Evolutionary conservation across 495 filamentous ascomycete genomes (phyloP).

Genomic region (Hypoxylon perforatum): DNA sequence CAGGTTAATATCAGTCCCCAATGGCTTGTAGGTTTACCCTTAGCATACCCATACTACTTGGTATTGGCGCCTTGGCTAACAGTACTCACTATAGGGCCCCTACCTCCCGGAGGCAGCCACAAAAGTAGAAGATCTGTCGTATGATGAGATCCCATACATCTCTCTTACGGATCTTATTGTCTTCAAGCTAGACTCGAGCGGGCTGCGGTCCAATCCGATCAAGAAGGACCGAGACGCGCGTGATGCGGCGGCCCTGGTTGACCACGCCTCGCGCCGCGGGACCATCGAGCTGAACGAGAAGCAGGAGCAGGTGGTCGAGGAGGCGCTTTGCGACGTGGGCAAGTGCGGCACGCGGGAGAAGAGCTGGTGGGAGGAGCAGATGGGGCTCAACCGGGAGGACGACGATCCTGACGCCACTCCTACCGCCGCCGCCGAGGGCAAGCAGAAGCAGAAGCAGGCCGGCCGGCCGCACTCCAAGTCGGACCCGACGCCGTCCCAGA

Average conservation of each 20-base stretch:
- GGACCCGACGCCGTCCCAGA: constrained; percentile 28
- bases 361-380: constrained; percentile 38
- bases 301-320: constrained; percentile 39
- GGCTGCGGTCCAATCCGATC: constrained; percentile 27
- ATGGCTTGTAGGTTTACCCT: constrained; percentile 39
- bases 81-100: constrained; percentile 11
- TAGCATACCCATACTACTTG: background rate
- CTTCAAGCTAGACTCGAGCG: constrained; percentile 40
- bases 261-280: constrained; percentile 8
- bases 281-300: constrained; percentile 27
- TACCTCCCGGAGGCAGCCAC: constrained; percentile 35
- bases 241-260: constrained; percentile 37
- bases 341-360: constrained; percentile 38
- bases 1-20: constrained; percentile 32
- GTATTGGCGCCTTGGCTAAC: constrained; percentile 11
- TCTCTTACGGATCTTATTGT: constrained; percentile 41
- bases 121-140: constrained; percentile 30
- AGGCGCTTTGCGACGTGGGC: constrained; percentile 39
- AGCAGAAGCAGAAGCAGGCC: background rate
- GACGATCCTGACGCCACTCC: background rate
- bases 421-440: too few relatives aligned
- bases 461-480: constrained; percentile 36
- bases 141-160: constrained; percentile 38
- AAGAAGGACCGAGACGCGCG: constrained; percentile 33
- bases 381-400: constrained; percentile 26